Evolutionary conservation across 345 rosid species (phyloP).

Genomic region (Aethionema arabicum): DNA sequence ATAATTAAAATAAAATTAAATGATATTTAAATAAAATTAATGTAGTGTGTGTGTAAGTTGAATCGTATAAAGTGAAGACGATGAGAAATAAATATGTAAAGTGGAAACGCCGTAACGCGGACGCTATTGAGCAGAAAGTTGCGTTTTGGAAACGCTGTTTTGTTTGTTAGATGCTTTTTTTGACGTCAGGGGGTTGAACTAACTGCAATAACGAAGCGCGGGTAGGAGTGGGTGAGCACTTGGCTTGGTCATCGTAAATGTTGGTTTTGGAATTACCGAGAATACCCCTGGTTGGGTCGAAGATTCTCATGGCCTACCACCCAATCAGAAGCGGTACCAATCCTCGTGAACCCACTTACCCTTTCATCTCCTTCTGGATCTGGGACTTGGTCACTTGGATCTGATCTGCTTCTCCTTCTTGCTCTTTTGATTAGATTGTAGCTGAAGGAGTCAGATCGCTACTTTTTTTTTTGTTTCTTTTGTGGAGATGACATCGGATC

Average conservation of each 20-base stretch:
- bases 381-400: not conserved
- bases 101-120: too few relatives aligned
- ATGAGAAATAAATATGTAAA: too few relatives aligned
- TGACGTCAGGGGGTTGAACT: conserved; percentile 4
- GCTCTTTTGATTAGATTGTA: conserved; percentile 6
- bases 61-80: too few relatives aligned
- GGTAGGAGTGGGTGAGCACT: conserved; percentile 28
- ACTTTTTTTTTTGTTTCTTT: not conserved
- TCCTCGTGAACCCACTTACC: conserved; percentile 35
- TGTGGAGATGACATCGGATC: conserved; percentile 55
- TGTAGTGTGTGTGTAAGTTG: too few relatives aligned
- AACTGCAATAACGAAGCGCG: conserved; percentile 20
- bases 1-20: too few relatives aligned
- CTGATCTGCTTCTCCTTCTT: not conserved
- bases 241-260: not conserved
- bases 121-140: not conserved
- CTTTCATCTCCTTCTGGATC: conserved; percentile 16
- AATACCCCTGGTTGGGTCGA: conserved; percentile 32
- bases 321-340: conserved; percentile 11
- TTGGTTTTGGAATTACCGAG: not conserved
- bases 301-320: conserved; percentile 29
- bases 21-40: too few relatives aligned
- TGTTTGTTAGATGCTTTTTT: not conserved
- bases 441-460: conserved; percentile 15
- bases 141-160: conserved; percentile 15